phyloP scores from a whole-genome alignment of 1,284 basidiomycete genomes.

The Takashimella tepidaria region DNA sequence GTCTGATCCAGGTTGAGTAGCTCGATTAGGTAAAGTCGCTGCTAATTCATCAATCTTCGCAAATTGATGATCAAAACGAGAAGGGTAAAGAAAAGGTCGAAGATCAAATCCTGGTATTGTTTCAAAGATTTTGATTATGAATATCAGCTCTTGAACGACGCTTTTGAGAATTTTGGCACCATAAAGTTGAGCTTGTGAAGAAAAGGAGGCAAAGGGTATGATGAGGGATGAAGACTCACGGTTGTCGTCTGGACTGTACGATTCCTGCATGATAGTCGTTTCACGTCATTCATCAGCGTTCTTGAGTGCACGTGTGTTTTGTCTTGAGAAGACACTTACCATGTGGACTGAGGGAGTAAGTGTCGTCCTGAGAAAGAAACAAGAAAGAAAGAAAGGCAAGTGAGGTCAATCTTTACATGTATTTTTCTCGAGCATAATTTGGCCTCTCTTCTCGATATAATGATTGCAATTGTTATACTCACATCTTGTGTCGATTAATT shows the following conservation, averaged over 20 bases:
- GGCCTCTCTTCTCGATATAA: too few species aligned
- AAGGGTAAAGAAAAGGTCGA: constrained; percentile 91
- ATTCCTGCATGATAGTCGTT: constrained; percentile 60
- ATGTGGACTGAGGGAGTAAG: constrained; percentile 95
- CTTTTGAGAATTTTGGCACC: too few species aligned
- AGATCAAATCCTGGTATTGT: constrained; percentile 76
- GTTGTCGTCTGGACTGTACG: constrained; percentile 95
- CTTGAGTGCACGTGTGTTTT: constrained; percentile 10
- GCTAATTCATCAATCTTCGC: constrained; percentile 85
- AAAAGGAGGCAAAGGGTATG: neutral
- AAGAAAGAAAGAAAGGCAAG: too few species aligned
- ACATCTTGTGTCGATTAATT: constrained; percentile 96
- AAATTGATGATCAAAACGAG: constrained; percentile 94
- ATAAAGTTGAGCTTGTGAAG: too few species aligned
- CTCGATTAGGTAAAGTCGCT: constrained; percentile 65
- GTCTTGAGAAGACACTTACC: constrained; percentile 51
- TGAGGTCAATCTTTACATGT: too few species aligned
- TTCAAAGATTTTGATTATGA: too few species aligned
- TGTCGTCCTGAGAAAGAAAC: constrained; percentile 58
- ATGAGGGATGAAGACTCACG: constrained; percentile 52
- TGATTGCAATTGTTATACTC: too few species aligned
- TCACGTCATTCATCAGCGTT: too few species aligned
- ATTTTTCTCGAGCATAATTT: too few species aligned
- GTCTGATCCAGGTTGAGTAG: constrained; percentile 46
- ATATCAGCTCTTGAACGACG: too few species aligned